These are phyloP conservation scores for Hevea brasiliensis DNA, from an alignment of 345 rosid genomes.

Conservation along the genomic window DNA sequence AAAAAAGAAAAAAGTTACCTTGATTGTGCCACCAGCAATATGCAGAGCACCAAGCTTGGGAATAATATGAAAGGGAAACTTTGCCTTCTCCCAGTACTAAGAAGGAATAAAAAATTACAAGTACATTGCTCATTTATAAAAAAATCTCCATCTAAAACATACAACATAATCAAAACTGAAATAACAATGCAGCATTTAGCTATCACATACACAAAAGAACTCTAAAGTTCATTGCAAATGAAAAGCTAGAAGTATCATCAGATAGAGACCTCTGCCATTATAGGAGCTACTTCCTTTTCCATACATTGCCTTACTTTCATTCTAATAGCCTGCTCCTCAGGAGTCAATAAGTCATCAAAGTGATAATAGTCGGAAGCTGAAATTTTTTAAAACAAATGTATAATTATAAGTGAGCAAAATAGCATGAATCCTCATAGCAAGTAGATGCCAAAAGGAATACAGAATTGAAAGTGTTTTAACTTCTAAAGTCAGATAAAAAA, in stretches of 20 bases:
- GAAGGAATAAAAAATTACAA: background rate
- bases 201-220: conserved; percentile 1
- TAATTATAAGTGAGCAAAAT: conserved; percentile 3
- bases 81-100: conserved; percentile 98
- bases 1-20: conserved; percentile 44
- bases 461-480: too few relatives aligned
- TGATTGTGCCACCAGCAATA: conserved; percentile 85
- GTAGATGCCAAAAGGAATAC: background rate
- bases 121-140: conserved; percentile 10
- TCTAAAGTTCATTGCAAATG: background rate
- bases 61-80: conserved; percentile 79
- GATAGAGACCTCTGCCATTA: conserved; percentile 70
- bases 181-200: background rate
- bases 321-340: conserved; percentile 67
- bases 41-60: conserved; percentile 68
- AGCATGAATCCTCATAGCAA: background rate
- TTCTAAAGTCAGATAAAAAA: too few relatives aligned
- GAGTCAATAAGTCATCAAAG: conserved; percentile 69
- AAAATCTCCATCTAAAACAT: background rate
- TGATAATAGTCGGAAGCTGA: conserved; percentile 87
- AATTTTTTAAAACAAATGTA: conserved; percentile 14
- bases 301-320: conserved; percentile 71
- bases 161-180: background rate
- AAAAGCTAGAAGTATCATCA: conserved; percentile 3
- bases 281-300: conserved; percentile 93